Percentiles rank a stretch among this genome's conserved stretches.
phyloP scores from a whole-genome alignment of 441 rosid genomes.

The Bocquillonia castaneifolia region DNA sequence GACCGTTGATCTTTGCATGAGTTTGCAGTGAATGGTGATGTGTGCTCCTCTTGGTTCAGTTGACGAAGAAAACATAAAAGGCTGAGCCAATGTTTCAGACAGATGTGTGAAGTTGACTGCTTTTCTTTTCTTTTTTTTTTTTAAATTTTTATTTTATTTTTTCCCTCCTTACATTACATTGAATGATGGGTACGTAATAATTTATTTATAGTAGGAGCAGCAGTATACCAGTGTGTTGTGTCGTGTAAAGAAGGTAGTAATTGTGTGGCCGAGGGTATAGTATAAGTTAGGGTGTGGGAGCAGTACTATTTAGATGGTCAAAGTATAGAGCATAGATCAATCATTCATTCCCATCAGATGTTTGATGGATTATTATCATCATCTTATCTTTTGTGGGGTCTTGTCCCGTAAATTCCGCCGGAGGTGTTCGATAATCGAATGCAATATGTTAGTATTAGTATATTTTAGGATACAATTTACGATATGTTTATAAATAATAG shows the following conservation, averaged over 20 bases:
- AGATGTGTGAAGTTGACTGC: conserved; percentile 21
- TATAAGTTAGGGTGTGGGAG: conserved; percentile 3
- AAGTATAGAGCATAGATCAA: conserved; percentile 11
- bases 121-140: too few species aligned
- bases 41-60: background rate
- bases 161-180: too few species aligned
- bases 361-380: conserved; percentile 12
- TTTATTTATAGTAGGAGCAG: too few species aligned
- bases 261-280: background rate
- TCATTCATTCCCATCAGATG: conserved; percentile 17
- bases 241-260: background rate
- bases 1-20: conserved; percentile 31
- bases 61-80: background rate
- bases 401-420: conserved; percentile 25
- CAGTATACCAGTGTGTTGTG: background rate
- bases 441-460: too few species aligned
- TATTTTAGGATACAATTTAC: too few species aligned
- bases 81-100: conserved; percentile 1
- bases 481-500: too few species aligned
- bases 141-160: too few species aligned
- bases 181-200: too few species aligned
- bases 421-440: background rate
- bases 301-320: too few species aligned
- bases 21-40: too few species aligned
- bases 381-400: background rate